Percentiles rank a stretch among this genome's conserved stretches.
These are phyloP conservation scores for Herpetomonas tarakana DNA, from an alignment of 208 protist species.

Conservation along the genomic window DNA sequence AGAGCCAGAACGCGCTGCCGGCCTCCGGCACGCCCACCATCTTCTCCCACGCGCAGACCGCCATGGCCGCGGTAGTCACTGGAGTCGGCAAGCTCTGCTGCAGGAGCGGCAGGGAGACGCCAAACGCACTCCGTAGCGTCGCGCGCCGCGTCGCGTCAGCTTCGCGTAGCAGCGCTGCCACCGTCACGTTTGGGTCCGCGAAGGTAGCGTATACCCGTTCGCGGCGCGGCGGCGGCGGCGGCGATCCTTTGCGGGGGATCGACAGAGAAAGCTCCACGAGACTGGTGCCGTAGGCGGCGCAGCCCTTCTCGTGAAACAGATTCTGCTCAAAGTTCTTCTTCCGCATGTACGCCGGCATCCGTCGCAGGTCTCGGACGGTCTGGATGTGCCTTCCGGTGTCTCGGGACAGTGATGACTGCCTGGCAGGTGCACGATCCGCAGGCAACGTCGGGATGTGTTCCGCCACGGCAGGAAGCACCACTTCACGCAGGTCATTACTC, in stretches of 20 bases:
- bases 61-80: constrained; percentile 26
- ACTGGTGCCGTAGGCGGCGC: neutral
- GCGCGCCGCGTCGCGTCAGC: constrained; percentile 21
- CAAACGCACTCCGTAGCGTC: constrained; percentile 52
- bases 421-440: too few species aligned
- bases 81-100: constrained; percentile 36
- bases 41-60: constrained; percentile 42
- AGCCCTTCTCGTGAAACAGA: neutral
- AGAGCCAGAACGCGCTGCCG: constrained; percentile 62
- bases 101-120: constrained; percentile 49
- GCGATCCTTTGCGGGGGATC: too few species aligned
- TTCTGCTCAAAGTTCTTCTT: neutral
- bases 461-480: neutral
- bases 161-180: constrained; percentile 28
- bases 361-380: constrained; percentile 10
- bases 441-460: neutral
- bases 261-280: constrained; percentile 59
- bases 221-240: too few species aligned
- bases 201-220: constrained; percentile 41
- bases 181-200: constrained; percentile 28
- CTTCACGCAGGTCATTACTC: constrained; percentile 34
- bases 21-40: constrained; percentile 1
- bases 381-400: neutral
- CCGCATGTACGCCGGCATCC: neutral
- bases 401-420: too few species aligned